Evolutionary conservation across 2,329 filamentous ascomycete genomes (phyloP), one percentile per base, ranked within the genome.

Genomic region (Onygenales sp.): DNA sequence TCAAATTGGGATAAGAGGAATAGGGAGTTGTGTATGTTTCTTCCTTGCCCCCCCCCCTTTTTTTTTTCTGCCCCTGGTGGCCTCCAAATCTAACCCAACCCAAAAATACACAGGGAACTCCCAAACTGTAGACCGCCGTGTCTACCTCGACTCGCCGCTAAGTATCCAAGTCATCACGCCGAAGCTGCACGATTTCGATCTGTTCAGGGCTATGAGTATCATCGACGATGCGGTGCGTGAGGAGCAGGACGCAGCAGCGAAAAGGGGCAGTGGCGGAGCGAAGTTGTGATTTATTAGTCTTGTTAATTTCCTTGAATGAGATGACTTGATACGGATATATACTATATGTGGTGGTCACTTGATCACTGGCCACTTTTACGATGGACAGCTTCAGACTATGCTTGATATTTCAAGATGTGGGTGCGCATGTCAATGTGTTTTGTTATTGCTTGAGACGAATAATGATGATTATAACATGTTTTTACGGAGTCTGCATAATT

Each of bases 1-100:
- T 74, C 77, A 7, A 77, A 72, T 48, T 85, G 81, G 82, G 83
- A 86, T 62, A 77, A 78, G 63, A 72, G 69, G 13, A 84, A 84
- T 61, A 69, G 79, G 32, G 73, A 76, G 58, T 63, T 85, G 11
- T 86, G 82, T 75, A 69, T 62, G 74, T 67, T 44, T 13, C 9
- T 33, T 7, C 7, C 21, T 3, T 14, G 31, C n/a, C 2, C 6
- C 21, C 32, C 13, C 42, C 4, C 14, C 11, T 11, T 21, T 51
- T 8, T 34, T 13, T 42, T 42, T 7, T 42, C 42, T 46, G 2
- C 21, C 14, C 21, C 32, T 46, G 4, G 4, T 46, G 3, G 33
- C 36, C 54, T 36, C 40, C 7, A 42, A 8, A 8, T 8, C 13
- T 42, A 42, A 42, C 40, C 40, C 13, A 42, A 42, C 7, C 8